Evolutionary conservation across 2,329 filamentous ascomycete species (phyloP).

Genomic region (Aureobasidium sp.): DNA sequence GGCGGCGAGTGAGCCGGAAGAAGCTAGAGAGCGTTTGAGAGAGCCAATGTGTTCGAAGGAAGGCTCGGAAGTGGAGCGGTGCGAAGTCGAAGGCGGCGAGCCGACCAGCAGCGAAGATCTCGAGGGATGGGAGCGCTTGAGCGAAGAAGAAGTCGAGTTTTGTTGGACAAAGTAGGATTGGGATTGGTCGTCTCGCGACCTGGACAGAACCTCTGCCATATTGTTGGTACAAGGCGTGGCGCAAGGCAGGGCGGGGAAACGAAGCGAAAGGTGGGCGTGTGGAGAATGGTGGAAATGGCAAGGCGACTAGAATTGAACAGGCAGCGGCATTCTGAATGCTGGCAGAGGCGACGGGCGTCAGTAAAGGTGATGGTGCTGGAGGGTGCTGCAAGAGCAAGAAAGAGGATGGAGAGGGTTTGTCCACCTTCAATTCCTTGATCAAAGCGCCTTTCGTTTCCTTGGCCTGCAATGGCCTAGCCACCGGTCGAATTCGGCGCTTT

Average conservation of each 20-base stretch:
- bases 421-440: constrained; percentile 11
- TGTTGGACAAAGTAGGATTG: constrained; percentile 31
- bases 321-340: constrained; percentile 8
- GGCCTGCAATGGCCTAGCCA: not conserved
- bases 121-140: constrained; percentile 37
- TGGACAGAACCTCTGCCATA: constrained; percentile 40
- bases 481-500: not conserved
- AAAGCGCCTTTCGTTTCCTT: not conserved
- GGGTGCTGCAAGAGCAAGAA: not conserved
- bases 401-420: not conserved
- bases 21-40: constrained; percentile 27
- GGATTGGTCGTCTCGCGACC: constrained; percentile 35
- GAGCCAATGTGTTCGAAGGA: constrained; percentile 29
- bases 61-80: constrained; percentile 13
- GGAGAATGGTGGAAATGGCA: not conserved
- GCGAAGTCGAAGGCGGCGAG: constrained; percentile 22
- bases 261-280: not conserved
- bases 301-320: constrained; percentile 6
- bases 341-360: not conserved
- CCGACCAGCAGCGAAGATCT: constrained; percentile 38
- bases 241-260: constrained; percentile 5
- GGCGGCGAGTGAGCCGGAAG: constrained; percentile 22
- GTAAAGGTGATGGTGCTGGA: not conserved
- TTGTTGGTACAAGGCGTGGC: constrained; percentile 5
- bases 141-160: constrained; percentile 26